Percentiles rank a stretch among this genome's conserved stretches.
phyloP scores from a whole-genome alignment of 306 rosid species.

The Fragaria vesca region DNA sequence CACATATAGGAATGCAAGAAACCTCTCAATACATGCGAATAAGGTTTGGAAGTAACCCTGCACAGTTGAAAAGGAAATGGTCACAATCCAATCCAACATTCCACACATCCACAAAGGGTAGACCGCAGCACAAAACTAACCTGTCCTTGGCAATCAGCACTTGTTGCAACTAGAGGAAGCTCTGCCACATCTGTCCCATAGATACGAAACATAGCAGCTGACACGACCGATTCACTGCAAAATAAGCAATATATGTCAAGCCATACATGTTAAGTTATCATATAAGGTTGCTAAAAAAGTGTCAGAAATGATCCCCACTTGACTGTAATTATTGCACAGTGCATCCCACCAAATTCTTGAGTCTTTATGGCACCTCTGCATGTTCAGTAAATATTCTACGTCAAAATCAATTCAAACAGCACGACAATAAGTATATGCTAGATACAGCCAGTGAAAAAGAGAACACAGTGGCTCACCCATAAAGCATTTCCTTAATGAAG shows the following conservation, averaged over 20 bases:
- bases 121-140: slow-evolving; percentile 35
- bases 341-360: slow-evolving; percentile 87
- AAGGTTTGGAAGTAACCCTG: slow-evolving; percentile 76
- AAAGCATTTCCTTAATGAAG: slow-evolving; percentile 85
- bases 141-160: slow-evolving; percentile 73
- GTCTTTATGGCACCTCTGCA: slow-evolving; percentile 67
- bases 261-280: neutral
- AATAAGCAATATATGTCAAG: neutral
- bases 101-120: neutral
- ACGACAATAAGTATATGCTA: neutral
- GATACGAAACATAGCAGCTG: slow-evolving; percentile 82
- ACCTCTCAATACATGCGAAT: slow-evolving; percentile 61
- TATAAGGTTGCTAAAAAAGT: neutral
- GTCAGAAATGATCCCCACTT: slow-evolving; percentile 50
- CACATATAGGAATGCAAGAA: slow-evolving; percentile 54
- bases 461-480: slow-evolving; percentile 52
- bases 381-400: slow-evolving; percentile 12
- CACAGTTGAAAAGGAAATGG: slow-evolving; percentile 7
- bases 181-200: slow-evolving; percentile 89
- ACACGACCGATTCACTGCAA: slow-evolving; percentile 63
- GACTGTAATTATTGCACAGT: slow-evolving; percentile 83
- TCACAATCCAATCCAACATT: neutral
- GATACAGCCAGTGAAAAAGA: neutral
- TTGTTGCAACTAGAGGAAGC: slow-evolving; percentile 94
- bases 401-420: neutral